Evolutionary conservation across 371 early-diverging fungal genomes (phyloP).

Genomic region (Haplosporangium sp.): DNA sequence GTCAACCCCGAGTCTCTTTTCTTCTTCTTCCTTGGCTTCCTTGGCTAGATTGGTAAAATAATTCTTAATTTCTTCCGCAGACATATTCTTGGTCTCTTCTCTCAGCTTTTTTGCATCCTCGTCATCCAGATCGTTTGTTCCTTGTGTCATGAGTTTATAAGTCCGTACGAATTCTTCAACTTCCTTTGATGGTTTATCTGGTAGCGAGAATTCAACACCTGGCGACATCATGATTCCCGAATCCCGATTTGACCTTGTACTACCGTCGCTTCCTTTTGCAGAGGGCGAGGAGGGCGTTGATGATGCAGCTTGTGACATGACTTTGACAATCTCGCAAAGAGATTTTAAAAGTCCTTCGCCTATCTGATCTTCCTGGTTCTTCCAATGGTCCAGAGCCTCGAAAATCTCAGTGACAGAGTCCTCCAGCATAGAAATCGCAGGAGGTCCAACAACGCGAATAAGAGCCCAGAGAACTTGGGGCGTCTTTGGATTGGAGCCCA

Average conservation of each 20-base stretch:
- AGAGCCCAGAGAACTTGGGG: constrained; percentile 52
- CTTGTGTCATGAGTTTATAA: constrained; percentile 24
- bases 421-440: constrained; percentile 50
- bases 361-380: constrained; percentile 42
- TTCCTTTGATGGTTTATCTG: constrained; percentile 19
- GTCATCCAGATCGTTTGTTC: not conserved
- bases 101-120: constrained; percentile 11
- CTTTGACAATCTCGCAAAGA: constrained; percentile 38
- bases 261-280: too few species aligned
- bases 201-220: constrained; percentile 11
- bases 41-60: constrained; percentile 34
- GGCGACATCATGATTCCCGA: constrained; percentile 10
- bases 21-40: constrained; percentile 33
- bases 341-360: constrained; percentile 48
- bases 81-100: constrained; percentile 35
- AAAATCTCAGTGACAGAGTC: constrained; percentile 52
- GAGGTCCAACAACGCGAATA: constrained; percentile 46
- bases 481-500: constrained; percentile 48
- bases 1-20: constrained; percentile 9
- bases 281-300: not conserved
- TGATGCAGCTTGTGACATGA: constrained; percentile 20
- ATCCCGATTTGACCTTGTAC: not conserved
- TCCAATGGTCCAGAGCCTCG: constrained; percentile 51
- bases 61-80: constrained; percentile 35
- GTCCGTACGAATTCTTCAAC: constrained; percentile 29